Evolutionary conservation across 495 filamentous ascomycete species (phyloP).

Genomic region (Penicillium alfredii): DNA sequence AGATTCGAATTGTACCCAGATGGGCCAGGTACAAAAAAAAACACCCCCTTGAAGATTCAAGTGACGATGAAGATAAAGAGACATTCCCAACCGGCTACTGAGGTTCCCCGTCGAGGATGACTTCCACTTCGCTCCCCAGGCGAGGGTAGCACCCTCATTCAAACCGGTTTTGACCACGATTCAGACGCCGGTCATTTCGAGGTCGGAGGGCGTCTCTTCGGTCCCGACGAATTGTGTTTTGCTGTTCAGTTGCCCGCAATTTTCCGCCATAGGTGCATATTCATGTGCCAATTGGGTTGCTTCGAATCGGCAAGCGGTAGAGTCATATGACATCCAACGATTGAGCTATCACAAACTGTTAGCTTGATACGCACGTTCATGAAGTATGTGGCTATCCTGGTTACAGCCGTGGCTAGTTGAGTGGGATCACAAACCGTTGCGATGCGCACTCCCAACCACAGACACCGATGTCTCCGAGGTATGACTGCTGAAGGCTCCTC

Average conservation of each 20-base stretch:
- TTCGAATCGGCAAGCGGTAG: constrained; percentile 18
- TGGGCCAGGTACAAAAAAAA: no score
- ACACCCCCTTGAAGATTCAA: no score
- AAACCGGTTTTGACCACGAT: background rate
- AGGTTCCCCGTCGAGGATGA: background rate
- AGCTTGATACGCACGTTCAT: no score
- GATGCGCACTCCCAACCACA: constrained; percentile 63
- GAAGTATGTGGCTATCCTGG: no score
- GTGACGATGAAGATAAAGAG: no score
- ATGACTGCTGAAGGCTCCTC: constrained; percentile 61
- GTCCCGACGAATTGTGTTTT: background rate
- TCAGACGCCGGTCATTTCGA: constrained; percentile 11
- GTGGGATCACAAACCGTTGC: constrained; percentile 38
- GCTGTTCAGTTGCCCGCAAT: constrained; percentile 13
- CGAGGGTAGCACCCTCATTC: no score
- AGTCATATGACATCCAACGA: constrained; percentile 38
- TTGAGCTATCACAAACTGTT: constrained; percentile 23
- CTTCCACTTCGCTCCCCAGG: no score
- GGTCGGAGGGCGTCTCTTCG: background rate
- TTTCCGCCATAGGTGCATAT: constrained; percentile 20
- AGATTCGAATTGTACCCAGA: background rate
- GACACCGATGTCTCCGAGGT: constrained; percentile 63
- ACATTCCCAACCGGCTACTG: constrained; percentile 1
- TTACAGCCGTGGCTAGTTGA: no score
- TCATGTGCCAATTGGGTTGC: constrained; percentile 25